Base-by-base conservation (phyloP, 805 yeast genomes). In the Komagataella phaffii region DNA sequence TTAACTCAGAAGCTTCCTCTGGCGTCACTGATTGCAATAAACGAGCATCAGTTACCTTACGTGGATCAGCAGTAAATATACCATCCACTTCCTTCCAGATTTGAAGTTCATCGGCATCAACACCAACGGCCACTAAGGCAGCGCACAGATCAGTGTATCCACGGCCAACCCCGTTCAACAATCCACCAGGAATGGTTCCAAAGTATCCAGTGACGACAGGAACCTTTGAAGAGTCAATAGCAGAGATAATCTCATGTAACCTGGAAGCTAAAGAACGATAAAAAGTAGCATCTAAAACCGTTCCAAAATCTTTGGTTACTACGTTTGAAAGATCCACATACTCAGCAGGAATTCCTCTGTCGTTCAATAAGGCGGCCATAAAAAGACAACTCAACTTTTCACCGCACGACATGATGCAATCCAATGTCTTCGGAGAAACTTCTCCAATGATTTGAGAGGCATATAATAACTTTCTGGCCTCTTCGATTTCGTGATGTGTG, bases 51-150 rank as follows among this genome's bases (percentile, higher is more conserved):
- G 89, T 84, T 24, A 93, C 98, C 61, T 93, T 93, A 55, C 99
- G 76, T 45, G 99, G 99, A 65, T 93, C 99, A 2, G 99, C 99
- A 0, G 98, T 90, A 72, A 93, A 93, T 45, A 93, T 93, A 60
- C 99, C 99, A 65, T 93, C 99, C 50, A 93, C 99, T 71, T 93
- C 99, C 61, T 93, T 93, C 99, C 99, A 93, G 49, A 93, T 88
- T 70, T 93, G 99, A 55, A 93, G 74, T 68, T 93, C 99, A 47
- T 88, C 95, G 4, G 98, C 97, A 55, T 76, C 79, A 49, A 85
- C 68, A 1, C 97, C 99, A 24, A 93, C 98, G 0, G 99, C 96
- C 45, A 89, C 78, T 61, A 93, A 75, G 1, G 98, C 99, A 17
- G 99, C 99, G 73, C 99, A 93, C 59, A 93, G 72, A 66, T 93